Evolutionary conservation across 805 yeast genomes (phyloP).

Genomic region (Sugiyamaella boreocaroliniensis): DNA sequence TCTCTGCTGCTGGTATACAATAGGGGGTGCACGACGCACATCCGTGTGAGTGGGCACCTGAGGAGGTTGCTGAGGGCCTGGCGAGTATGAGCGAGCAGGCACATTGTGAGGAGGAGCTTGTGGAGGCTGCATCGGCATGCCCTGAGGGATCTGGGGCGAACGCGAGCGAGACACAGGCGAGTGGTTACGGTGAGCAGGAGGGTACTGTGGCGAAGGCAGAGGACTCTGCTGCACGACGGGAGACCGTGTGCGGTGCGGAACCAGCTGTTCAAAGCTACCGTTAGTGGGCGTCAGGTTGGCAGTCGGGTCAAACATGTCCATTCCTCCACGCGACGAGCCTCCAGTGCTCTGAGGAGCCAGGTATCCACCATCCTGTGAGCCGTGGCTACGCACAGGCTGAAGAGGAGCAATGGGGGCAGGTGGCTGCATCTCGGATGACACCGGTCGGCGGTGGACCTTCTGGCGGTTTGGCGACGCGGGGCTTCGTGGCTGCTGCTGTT

Average conservation of each 20-base stretch:
- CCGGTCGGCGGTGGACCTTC: conserved; percentile 14
- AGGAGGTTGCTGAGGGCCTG: background rate
- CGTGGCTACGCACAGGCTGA: background rate
- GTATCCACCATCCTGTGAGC: background rate
- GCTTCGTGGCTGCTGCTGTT: background rate
- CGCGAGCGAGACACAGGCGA: background rate
- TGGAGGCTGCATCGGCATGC: conserved; percentile 1
- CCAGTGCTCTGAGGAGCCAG: conserved; percentile 1
- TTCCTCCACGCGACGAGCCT: conserved; percentile 2
- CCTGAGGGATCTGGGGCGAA: background rate
- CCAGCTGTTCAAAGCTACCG: background rate
- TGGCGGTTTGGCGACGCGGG: conserved; percentile 3
- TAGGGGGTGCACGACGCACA: background rate
- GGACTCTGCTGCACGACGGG: background rate
- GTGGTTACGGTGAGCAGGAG: background rate
- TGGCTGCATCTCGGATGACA: conserved; percentile 11
- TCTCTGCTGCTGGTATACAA: background rate
- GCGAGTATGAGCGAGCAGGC: background rate
- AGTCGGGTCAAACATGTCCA: conserved; percentile 22
- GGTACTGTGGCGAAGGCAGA: conserved; percentile 5
- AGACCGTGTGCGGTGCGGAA: background rate
- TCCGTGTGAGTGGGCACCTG: background rate
- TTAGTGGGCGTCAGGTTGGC: conserved; percentile 3
- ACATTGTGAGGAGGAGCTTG: conserved; percentile 5
- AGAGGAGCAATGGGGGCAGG: background rate